A percentile compares a stretch with the other conserved stretches of the same genome.
These are phyloP conservation scores for Pelargonium citronellum DNA, from an alignment of 441 rosid species.

Conservation along the genomic window DNA sequence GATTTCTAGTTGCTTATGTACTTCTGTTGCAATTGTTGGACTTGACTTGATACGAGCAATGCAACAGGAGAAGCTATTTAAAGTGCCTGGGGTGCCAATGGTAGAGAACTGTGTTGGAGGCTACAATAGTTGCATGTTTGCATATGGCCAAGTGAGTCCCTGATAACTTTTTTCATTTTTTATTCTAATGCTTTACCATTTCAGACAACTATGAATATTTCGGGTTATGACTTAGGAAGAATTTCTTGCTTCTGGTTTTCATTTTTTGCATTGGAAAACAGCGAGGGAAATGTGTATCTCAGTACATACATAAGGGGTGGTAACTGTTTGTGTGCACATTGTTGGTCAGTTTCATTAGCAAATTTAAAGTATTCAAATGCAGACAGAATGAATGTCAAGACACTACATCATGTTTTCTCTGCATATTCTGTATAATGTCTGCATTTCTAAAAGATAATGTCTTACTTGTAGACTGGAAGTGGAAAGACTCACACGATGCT, in stretches of 20 bases:
- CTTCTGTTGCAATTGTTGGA: background rate
- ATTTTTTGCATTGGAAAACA: background rate
- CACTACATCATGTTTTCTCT: background rate
- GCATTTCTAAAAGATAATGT: constrained; percentile 2
- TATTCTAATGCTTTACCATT: background rate
- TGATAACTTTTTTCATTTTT: background rate
- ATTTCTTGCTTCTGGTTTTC: background rate
- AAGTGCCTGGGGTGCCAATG: constrained; percentile 94
- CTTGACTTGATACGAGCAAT: constrained; percentile 11
- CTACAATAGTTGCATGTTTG: constrained; percentile 98
- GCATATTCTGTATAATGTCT: background rate
- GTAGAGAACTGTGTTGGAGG: constrained; percentile 95
- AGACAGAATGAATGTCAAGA: constrained; percentile 2
- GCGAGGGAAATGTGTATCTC: background rate
- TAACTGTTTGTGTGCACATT: background rate
- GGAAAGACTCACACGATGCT: constrained; percentile 99
- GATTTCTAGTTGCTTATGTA: background rate
- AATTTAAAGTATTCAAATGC: background rate
- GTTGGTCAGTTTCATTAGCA: background rate
- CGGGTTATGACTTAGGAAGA: background rate
- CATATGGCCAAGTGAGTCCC: constrained; percentile 85
- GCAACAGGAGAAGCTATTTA: constrained; percentile 74
- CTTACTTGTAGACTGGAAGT: constrained; percentile 77
- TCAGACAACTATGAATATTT: background rate
- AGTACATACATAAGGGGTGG: background rate